Evolutionary conservation across 108 stramenopile species (phyloP), one percentile per base, ranked within the genome.

Genomic region (Cylindrotheca closterium): DNA sequence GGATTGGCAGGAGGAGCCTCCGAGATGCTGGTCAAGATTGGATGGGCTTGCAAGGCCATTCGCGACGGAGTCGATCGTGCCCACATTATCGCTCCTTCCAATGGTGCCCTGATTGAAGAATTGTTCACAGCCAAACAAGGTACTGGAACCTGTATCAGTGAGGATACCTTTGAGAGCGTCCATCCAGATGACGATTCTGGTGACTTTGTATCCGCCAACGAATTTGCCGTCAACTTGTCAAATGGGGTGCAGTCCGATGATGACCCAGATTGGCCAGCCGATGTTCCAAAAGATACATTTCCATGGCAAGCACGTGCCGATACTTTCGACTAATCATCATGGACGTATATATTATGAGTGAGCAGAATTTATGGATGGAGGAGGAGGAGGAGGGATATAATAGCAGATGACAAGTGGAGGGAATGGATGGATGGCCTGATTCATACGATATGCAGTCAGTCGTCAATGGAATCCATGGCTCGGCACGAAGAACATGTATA

Each of bases 91-190:
- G 72, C 68, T 32, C 77, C 76, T 34, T 71, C 73, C 19, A 80
- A 85, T 71, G 84, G 84, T 29, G 74, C 84, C 21, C 57, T 85
- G 32, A 58, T 85, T 15, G 79, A 82, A 58, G 84, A 85, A 68
- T 37, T 85, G 22, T 85, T 80, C 59, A 77, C 84, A 4, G 67
- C 75, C 33, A 70, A 79, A 58, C 66, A 76, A 67, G 84, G 84
- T 4, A 64, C 63, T 53, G 79, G 79, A 22, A 85, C 84, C 24
- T 85, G 84, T 42, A 42, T 42, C 37, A 42, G 37, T 42, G 37
- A 42, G 15, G 37, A 42, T 42, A 10, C 37, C 37, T 42, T 42
- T 42, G 37, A 42, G 15, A 42, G 37, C 15, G 15, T 42, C 37
- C 37, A 42, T 15, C 37, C 37, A 7, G 37, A 42, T 15, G 37